Evolutionary conservation across 257 asterid species (phyloP), one percentile per base, ranked within the genome.

Genomic region (Ocimum tenuiflorum): DNA sequence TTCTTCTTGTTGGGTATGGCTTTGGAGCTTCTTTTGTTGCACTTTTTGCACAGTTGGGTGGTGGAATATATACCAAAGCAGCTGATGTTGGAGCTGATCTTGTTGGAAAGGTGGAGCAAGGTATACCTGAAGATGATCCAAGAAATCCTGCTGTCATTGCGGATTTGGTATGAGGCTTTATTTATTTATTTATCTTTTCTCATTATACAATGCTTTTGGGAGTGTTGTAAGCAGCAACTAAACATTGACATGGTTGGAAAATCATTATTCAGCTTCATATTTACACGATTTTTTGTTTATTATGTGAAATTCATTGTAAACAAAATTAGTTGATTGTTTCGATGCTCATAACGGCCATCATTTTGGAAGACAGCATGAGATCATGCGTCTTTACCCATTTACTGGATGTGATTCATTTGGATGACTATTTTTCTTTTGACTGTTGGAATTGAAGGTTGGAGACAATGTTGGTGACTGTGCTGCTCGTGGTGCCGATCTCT

Each of bases 41-140:
- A 69, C 97, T 91, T 73, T 91, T 91, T 80, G 98, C 98, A 65
- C 98, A 91, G 80, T 70, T 91, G 92, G 98, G 98, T 80, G 97
- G 98, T 70, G 97, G 98, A 69, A 91, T 91, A 73, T 91, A 70
- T 75, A 91, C 98, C 13, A 91, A 91, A 74, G 98, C 98, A 63
- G 98, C 98, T 73, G 98, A 89, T 82, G 98, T 91, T 69, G 98
- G 98, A 73, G 98, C 98, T 58, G 98, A 91, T 81, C 98, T 91
- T 59, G 98, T 91, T 76, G 97, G 98, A 49, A 89, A 91, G 82
- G 88, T 91, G 69, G 98, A 91, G 83, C 98, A 85, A 86, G 98
- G 98, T 64, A 91, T 91, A 68, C 98, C 98, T 56, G 98, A 89
- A 84, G 98, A 91, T 66, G 98, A 91, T 77, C 98, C 97, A 58